These are phyloP conservation scores for Tuber umbilicatum DNA, from an alignment of 495 filamentous ascomycete species.

Conservation along the genomic window DNA sequence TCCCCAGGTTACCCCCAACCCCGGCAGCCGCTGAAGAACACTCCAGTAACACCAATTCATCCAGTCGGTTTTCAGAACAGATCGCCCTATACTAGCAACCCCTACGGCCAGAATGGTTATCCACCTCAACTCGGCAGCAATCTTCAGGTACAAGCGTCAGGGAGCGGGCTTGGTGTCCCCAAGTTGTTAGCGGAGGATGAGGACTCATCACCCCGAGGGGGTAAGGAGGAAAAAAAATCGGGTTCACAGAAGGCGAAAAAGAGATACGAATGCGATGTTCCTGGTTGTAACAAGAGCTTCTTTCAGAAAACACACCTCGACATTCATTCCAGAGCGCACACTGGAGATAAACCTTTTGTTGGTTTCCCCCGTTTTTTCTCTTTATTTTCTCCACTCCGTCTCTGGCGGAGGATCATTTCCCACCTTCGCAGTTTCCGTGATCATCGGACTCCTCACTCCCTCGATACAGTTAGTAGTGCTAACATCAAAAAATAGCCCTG, in stretches of 20 bases:
- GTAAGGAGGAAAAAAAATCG: slow-evolving; percentile 42
- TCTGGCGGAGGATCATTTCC: not conserved
- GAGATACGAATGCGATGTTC: slow-evolving; percentile 68
- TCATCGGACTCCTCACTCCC: not conserved
- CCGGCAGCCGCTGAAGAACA: slow-evolving; percentile 27
- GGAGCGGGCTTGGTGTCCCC: slow-evolving; percentile 26
- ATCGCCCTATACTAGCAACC: slow-evolving; percentile 9
- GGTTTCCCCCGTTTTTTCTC: slow-evolving; percentile 18
- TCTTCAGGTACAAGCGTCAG: slow-evolving; percentile 20
- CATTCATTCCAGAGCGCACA: slow-evolving; percentile 84
- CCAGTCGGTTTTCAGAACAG: slow-evolving; percentile 30
- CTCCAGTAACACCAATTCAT: slow-evolving; percentile 34
- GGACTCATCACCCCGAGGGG: slow-evolving; percentile 17
- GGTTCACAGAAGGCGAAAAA: slow-evolving; percentile 48
- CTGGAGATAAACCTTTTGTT: slow-evolving; percentile 85
- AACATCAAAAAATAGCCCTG: slow-evolving; percentile 53
- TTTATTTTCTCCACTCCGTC: not conserved
- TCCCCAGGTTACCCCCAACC: slow-evolving; percentile 32
- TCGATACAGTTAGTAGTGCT: slow-evolving; percentile 15
- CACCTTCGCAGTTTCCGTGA: slow-evolving; percentile 2
- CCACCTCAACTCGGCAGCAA: slow-evolving; percentile 25
- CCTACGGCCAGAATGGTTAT: slow-evolving; percentile 27
- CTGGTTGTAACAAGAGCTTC: slow-evolving; percentile 74
- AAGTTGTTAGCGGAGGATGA: slow-evolving; percentile 34
- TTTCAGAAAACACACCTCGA: slow-evolving; percentile 90